Evolutionary conservation across 495 filamentous ascomycete genomes (phyloP), one percentile per base, ranked within the genome.

Genomic region (Hypoxylon trugodes): DNA sequence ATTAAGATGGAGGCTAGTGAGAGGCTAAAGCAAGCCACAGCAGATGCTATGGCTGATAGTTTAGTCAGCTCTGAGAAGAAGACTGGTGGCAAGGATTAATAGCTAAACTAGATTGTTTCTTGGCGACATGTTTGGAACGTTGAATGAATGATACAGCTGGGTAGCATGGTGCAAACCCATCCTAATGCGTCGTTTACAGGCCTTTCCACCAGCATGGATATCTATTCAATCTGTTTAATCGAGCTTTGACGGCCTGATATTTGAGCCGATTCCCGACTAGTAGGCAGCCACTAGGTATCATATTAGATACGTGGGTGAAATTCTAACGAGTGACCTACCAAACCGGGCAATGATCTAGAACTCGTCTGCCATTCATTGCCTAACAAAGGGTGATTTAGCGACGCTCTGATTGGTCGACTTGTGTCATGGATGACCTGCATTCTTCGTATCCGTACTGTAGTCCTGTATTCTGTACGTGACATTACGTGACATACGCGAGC

Each of bases 21-120:
- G 59, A 81, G 86, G 68, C 67, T 90, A 65, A 90, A 91, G 77
- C 82, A 87, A 73, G 86, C 88, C 5, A 89, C 88, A 19, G 83
- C 82, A 32, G 88, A 90, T 71, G 84, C 85, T 25, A 86, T 86
- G 82, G 76, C 80, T 8, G 85, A 83, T 13, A 77, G 74, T 50
- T 54, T 82, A 55, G 79, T 82, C 40, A 73, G 59, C 18, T 63
- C 65, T n/a, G 59, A 46, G 4, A 71, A 73, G 56, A 67, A 59
- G 19, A 16, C 52, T 9, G 68, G 57, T 12, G 53, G 54, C 36
- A 70, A 61, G 30, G 54, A 63, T 45, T 50, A 68, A 48, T 59
- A 57, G 12, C 19, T 10, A 18, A 47, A 10, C 25, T 35, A n/a
- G 13, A 9, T 25, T 19, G 15, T 54, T 40, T 40, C 32, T 24